Percentiles rank a stretch among this genome's conserved stretches.
Evolutionary conservation across 2,329 filamentous ascomycete genomes (phyloP).

Genomic region (Aspergillus spinulosporus): DNA sequence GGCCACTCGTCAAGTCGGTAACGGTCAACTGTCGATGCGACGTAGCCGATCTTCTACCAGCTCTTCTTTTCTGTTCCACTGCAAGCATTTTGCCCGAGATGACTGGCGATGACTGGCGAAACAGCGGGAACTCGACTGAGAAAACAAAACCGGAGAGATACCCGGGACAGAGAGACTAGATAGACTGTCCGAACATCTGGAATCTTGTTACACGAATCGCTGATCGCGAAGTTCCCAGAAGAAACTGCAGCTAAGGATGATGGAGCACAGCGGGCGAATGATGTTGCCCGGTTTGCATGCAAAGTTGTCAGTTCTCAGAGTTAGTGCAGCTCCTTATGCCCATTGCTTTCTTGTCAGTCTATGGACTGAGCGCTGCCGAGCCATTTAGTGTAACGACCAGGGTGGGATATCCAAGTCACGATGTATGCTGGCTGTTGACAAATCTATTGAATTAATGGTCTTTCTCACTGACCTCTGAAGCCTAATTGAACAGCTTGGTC

Average conservation of each 20-base stretch:
- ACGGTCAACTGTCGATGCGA: not conserved
- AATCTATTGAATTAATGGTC: too few species aligned
- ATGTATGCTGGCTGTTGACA: too few species aligned
- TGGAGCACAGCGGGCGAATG: slow-evolving; percentile 8
- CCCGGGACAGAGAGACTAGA: not conserved
- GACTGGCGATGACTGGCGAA: not conserved
- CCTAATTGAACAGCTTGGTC: not conserved
- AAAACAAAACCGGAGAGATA: not conserved
- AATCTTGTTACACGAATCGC: slow-evolving; percentile 15
- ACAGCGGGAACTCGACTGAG: not conserved
- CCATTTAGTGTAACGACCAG: not conserved
- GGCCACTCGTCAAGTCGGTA: not conserved
- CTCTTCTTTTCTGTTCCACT: not conserved
- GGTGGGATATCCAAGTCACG: too few species aligned
- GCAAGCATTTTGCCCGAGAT: not conserved
- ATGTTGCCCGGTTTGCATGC: slow-evolving; percentile 2
- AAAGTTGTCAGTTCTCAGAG: slow-evolving; percentile 8
- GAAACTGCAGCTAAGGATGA: slow-evolving; percentile 5
- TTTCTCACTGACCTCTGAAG: too few species aligned
- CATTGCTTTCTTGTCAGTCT: not conserved
- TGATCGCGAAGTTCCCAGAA: slow-evolving; percentile 11
- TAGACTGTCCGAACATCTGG: slow-evolving; percentile 11
- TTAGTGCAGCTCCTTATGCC: slow-evolving; percentile 2
- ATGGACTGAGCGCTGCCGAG: not conserved
- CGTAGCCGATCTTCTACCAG: slow-evolving; percentile 5